Evolutionary conservation across 768 basidiomycete genomes (phyloP).

Genomic region (Piloderma croceum): DNA sequence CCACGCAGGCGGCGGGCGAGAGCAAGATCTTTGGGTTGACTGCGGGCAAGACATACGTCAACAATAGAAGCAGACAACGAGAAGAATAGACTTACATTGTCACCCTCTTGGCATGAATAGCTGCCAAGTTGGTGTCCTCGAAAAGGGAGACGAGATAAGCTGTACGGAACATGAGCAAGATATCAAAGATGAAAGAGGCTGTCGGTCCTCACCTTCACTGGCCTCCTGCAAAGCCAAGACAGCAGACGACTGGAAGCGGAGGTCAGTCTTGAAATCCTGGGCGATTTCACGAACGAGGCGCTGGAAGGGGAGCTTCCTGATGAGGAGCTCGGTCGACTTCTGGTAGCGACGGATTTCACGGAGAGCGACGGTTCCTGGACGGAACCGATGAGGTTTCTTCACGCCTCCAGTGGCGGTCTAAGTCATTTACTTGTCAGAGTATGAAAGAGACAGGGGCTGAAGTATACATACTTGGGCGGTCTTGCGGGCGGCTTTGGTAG

Average conservation of each 20-base stretch:
- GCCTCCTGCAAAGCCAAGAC: constrained; percentile 94
- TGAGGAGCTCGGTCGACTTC: constrained; percentile 88
- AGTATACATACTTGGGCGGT: constrained; percentile 48
- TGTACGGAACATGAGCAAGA: too few species aligned
- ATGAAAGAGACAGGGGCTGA: constrained; percentile 13
- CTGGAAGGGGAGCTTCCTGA: constrained; percentile 91
- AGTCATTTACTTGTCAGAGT: too few species aligned
- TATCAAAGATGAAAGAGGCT: too few species aligned
- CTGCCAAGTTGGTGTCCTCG: constrained; percentile 88
- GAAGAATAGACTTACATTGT: constrained; percentile 42
- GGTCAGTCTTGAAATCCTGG: constrained; percentile 92
- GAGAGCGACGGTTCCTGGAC: too few species aligned
- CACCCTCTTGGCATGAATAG: constrained; percentile 80
- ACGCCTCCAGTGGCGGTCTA: constrained; percentile 74
- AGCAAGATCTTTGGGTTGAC: constrained; percentile 86
- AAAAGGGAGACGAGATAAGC: constrained; percentile 84
- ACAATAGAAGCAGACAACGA: background rate
- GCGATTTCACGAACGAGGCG: constrained; percentile 96
- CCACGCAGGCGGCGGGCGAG: constrained; percentile 83
- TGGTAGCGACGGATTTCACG: too few species aligned
- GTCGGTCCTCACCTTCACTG: too few species aligned
- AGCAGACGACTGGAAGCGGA: constrained; percentile 94
- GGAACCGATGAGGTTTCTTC: too few species aligned
- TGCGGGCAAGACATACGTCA: constrained; percentile 26
- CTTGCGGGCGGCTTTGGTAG: constrained; percentile 59